Conservation (phyloP, 225 moss, liverwort and hornwort species). For the Neckera pumila region DNA sequence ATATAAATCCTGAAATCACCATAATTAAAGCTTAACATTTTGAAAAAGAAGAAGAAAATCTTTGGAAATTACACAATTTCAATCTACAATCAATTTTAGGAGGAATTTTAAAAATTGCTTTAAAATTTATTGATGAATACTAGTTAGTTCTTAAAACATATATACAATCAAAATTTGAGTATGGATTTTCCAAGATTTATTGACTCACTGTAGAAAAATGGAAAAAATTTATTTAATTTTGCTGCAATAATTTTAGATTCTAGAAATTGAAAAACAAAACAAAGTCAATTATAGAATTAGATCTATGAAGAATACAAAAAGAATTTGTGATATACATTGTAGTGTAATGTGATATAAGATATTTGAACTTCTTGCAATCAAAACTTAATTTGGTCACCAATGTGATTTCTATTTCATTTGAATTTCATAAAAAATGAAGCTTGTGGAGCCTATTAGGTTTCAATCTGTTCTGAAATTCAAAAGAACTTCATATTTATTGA, state of each 20-base stretch:
- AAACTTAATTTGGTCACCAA: not conserved
- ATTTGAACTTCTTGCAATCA: not conserved
- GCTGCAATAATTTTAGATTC: no score
- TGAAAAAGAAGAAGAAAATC: not conserved
- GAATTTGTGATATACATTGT: not conserved
- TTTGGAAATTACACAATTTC: not conserved
- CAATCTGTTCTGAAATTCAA: no score
- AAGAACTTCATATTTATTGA: no score
- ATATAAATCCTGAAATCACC: not conserved
- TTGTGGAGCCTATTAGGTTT: no score
- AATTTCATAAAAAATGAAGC: no score
- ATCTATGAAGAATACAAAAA: no score
- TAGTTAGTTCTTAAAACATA: not conserved
- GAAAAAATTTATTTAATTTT: no score
- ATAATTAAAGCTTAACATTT: not conserved
- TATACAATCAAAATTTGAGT: not conserved
- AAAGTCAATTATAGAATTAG: no score
- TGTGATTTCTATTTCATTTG: no score
- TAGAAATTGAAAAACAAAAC: no score
- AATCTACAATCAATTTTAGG: not conserved
- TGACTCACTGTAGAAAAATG: not conserved
- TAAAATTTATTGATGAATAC: not conserved
- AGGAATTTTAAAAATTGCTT: not conserved
- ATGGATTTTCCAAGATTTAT: not conserved
- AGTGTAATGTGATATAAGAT: not conserved